A percentile compares a stretch with the other conserved stretches of the same genome.
These are phyloP conservation scores for Zoysia pacifica DNA, from an alignment of 176 grass and related monocot species.

Conservation along the genomic window DNA sequence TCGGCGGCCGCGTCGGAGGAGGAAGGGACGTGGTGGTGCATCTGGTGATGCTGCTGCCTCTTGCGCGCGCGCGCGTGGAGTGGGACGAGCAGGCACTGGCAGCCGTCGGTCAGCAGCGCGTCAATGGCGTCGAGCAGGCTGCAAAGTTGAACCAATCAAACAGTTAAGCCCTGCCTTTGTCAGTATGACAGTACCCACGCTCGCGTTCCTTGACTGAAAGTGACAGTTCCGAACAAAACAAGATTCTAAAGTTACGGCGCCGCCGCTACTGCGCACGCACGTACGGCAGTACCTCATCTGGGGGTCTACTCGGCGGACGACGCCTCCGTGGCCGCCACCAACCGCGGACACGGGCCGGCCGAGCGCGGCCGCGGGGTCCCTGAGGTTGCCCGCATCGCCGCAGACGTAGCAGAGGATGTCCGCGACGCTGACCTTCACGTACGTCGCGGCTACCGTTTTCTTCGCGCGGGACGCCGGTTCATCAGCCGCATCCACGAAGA, in stretches of 20 bases:
- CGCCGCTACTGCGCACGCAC: neutral
- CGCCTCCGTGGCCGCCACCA: constrained; percentile 6
- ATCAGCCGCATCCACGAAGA: constrained; percentile 29
- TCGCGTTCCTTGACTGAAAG: neutral
- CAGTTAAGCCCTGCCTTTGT: neutral
- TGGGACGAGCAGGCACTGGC: constrained; percentile 55
- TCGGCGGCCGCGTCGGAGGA: neutral
- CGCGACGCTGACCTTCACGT: constrained; percentile 52
- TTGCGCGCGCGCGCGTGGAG: constrained; percentile 37
- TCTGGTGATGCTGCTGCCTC: constrained; percentile 17
- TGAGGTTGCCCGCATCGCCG: constrained; percentile 46
- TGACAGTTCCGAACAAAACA: constrained; percentile 11
- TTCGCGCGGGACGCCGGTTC: constrained; percentile 14
- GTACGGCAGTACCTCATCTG: constrained; percentile 45
- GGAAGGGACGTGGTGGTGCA: neutral
- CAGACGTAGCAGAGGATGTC: constrained; percentile 79
- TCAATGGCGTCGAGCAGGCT: constrained; percentile 81
- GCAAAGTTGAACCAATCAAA: constrained; percentile 32
- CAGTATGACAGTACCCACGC: neutral
- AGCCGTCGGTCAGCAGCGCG: constrained; percentile 49
- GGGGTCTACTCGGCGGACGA: constrained; percentile 53
- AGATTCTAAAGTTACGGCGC: neutral
- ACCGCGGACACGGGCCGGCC: constrained; percentile 37
- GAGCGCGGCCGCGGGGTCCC: constrained; percentile 47
- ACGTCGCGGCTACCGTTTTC: constrained; percentile 1